Base-by-base conservation (phyloP, 768 basidiomycete species). In the Porpolomopsis calyptriformis region DNA sequence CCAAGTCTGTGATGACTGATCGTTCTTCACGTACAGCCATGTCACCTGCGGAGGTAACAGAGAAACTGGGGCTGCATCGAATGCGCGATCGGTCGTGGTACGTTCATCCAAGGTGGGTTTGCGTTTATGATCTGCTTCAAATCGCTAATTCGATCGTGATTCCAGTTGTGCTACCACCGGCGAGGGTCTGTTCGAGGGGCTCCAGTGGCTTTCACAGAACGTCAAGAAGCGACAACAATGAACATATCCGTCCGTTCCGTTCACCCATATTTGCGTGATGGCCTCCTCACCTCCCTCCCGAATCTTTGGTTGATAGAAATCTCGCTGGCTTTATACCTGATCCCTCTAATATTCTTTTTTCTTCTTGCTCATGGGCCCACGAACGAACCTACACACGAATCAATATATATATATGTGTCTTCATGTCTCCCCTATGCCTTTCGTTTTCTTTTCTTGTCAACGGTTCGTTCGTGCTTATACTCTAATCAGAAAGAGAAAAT, bases 11-110 rank as follows among this genome's bases (percentile, higher is more conserved):
- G 34, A 20, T 29, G 16, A 37, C 23, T 37, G 23, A 45, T 45
- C 22, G 40, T 39, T 40, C 25, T 44, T 33, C 14, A 33, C 60
- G 42, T 26, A 18, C 47, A 91, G 94, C 93, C 24, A 97, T 98
- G 94, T 92, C 91, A n/a, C 94, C 94, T 26, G 92, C 94, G 6
- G 93, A 97, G 63, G 93, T 98, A 33, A 98, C 94, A 9, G 94
- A 97, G 67, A 96, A 94, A 64, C 68, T 98, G 35, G 93, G 93
- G 31, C 70, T 98, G 53, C 87, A 96, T 63, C 75, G 85, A 55
- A 97, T 98, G 94, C 82, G 89, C 49, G 93, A 97, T 59, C 75
- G 94, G 50, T 91, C 86, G 63, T 98, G 94, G 94, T 98, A 97
- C 76, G 93, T 97, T 44, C 94, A 98, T 69, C 94, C 94, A 42